Evolutionary conservation across 371 early-diverging fungal species (phyloP).

Genomic region (Syncephalastrum contaminatum): DNA sequence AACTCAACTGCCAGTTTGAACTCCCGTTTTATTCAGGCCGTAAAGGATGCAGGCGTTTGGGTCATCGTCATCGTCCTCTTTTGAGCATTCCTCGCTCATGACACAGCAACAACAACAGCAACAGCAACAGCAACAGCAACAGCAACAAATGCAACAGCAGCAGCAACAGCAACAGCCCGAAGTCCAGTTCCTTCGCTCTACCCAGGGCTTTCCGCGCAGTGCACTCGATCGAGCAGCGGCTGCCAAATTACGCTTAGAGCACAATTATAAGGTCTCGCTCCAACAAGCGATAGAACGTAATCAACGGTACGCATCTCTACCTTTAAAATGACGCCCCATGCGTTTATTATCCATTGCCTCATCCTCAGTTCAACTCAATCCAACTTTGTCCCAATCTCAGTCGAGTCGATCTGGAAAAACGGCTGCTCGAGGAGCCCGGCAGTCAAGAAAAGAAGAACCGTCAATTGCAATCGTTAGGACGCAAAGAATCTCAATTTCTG

Average conservation of each 20-base stretch:
- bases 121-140: neutral
- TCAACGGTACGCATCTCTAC: conserved; percentile 53
- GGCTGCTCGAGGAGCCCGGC: conserved; percentile 70
- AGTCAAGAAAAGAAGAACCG: conserved; percentile 87
- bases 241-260: conserved; percentile 85
- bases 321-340: too few species aligned
- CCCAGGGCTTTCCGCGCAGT: conserved; percentile 69
- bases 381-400: conserved; percentile 31
- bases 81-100: too few species aligned
- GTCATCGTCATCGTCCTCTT: too few species aligned
- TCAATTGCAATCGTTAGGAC: conserved; percentile 76
- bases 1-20: too few species aligned
- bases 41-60: too few species aligned
- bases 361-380: neutral
- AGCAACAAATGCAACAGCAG: neutral
- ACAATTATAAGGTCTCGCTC: conserved; percentile 84
- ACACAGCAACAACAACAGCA: too few species aligned
- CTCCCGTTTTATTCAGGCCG: too few species aligned
- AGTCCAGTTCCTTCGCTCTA: conserved; percentile 51
- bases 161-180: conserved; percentile 17
- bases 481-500: conserved; percentile 92
- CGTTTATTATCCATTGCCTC: neutral
- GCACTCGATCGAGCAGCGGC: conserved; percentile 83
- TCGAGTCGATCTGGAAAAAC: conserved; percentile 78
- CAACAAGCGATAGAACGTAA: conserved; percentile 89